A percentile compares a stretch with the other conserved stretches of the same genome.
These are phyloP conservation scores for Calycina herbarum DNA, from an alignment of 2,329 filamentous ascomycete genomes.

Conservation along the genomic window DNA sequence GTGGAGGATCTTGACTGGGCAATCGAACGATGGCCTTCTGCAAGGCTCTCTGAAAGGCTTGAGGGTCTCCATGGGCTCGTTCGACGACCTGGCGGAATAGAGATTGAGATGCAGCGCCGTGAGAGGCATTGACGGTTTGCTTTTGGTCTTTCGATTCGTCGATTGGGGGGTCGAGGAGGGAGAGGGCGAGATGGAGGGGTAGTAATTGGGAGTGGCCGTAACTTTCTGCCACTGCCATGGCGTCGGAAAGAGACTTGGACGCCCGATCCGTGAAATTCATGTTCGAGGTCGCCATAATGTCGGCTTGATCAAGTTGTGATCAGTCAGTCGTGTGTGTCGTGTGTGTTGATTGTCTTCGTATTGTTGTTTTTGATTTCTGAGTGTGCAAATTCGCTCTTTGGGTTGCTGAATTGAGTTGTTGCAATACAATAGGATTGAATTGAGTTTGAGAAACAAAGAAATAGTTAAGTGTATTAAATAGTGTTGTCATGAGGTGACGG, in stretches of 20 bases:
- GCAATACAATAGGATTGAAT: not conserved
- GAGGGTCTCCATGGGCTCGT: slow-evolving; percentile 87
- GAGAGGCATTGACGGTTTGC: slow-evolving; percentile 61
- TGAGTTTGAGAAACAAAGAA: not conserved
- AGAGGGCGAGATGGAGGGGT: slow-evolving; percentile 84
- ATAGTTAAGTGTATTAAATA: not conserved
- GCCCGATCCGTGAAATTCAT: slow-evolving; percentile 95
- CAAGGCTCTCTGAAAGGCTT: slow-evolving; percentile 81
- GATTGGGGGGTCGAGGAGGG: slow-evolving; percentile 72
- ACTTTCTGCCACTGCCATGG: slow-evolving; percentile 82
- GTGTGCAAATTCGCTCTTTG: not conserved
- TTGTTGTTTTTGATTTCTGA: not conserved
- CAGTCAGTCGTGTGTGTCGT: slow-evolving; percentile 27
- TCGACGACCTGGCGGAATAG: slow-evolving; percentile 95
- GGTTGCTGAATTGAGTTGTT: not conserved
- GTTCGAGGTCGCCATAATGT: slow-evolving; percentile 64
- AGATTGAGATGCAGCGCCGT: slow-evolving; percentile 62
- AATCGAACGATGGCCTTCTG: slow-evolving; percentile 90
- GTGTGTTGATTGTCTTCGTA: not conserved
- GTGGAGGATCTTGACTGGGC: slow-evolving; percentile 92
- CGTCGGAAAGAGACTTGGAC: slow-evolving; percentile 84
- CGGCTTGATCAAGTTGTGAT: slow-evolving; percentile 28
- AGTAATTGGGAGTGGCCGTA: slow-evolving; percentile 90
- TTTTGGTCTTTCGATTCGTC: slow-evolving; percentile 82
- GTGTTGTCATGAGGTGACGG: not conserved